These are phyloP conservation scores for Pichia sp. DNA, from an alignment of 1,139 yeast species.

Conservation along the genomic window DNA sequence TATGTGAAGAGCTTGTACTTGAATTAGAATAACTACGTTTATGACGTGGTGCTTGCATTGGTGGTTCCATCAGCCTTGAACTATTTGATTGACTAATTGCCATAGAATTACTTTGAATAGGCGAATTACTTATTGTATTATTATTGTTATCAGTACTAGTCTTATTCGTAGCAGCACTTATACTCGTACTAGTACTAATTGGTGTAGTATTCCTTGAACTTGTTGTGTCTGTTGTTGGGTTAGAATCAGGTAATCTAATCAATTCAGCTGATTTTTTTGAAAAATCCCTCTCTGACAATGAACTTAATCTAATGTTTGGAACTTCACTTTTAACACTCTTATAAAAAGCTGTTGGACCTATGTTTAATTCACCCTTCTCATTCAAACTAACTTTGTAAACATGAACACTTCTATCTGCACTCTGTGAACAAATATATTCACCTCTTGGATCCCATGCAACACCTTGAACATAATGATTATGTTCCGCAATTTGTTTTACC, in stretches of 20 bases:
- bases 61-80: slow-evolving; percentile 27
- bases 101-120: neutral
- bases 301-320: slow-evolving; percentile 23
- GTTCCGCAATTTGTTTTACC: slow-evolving; percentile 61
- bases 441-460: slow-evolving; percentile 90
- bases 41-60: slow-evolving; percentile 27
- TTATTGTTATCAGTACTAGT: neutral
- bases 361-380: slow-evolving; percentile 25
- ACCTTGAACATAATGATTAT: slow-evolving; percentile 89
- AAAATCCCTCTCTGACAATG: neutral
- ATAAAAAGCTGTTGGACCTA: slow-evolving; percentile 37
- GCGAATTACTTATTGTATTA: neutral
- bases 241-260: too few species aligned
- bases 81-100: neutral
- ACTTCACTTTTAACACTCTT: slow-evolving; percentile 42
- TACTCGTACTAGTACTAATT: neutral
- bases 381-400: slow-evolving; percentile 41
- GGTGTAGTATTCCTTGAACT: neutral
- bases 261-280: too few species aligned
- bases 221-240: too few species aligned
- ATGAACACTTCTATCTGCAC: slow-evolving; percentile 80
- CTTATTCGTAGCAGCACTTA: neutral
- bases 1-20: slow-evolving; percentile 27
- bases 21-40: slow-evolving; percentile 29
- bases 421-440: slow-evolving; percentile 74